A percentile compares a stretch with the other conserved stretches of the same genome.
These are phyloP conservation scores for Hondaea fermentalgiana DNA, from an alignment of 108 stramenopile species.

Conservation along the genomic window DNA sequence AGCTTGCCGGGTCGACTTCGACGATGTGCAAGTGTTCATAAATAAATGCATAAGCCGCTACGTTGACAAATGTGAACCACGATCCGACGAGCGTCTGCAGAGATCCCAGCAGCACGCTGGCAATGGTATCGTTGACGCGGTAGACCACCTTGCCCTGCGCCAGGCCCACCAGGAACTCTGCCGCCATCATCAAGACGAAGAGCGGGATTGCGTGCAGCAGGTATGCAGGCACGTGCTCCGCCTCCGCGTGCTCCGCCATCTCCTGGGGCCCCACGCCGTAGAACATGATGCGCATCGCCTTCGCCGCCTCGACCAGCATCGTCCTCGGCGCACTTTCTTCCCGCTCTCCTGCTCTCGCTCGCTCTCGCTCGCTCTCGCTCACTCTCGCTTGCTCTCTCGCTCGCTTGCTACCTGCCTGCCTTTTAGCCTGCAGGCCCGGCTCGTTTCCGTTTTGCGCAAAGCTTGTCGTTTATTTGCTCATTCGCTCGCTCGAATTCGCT, in stretches of 20 bases:
- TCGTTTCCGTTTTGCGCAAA: no score
- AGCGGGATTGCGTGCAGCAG: neutral
- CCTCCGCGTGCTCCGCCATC: neutral
- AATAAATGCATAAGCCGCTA: neutral
- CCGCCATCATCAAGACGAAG: neutral
- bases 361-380: neutral
- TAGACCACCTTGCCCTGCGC: neutral
- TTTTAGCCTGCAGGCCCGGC: neutral
- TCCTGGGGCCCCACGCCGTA: neutral
- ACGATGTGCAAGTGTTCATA: constrained; percentile 17
- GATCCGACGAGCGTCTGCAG: neutral
- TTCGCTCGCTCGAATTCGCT: no score
- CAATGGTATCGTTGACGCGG: constrained; percentile 1
- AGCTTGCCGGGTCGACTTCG: neutral
- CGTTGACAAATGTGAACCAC: neutral
- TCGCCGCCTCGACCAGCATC: neutral
- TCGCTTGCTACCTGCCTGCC: neutral
- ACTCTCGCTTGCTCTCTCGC: neutral
- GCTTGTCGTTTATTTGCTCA: no score
- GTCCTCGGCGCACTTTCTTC: neutral
- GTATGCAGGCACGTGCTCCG: neutral
- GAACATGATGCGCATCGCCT: neutral
- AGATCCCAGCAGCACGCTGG: neutral
- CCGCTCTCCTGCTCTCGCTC: neutral
- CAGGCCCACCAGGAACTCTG: neutral